Conservation (phyloP, 2,329 filamentous ascomycete genomes). For the Colletotrichum graminicola region DNA sequence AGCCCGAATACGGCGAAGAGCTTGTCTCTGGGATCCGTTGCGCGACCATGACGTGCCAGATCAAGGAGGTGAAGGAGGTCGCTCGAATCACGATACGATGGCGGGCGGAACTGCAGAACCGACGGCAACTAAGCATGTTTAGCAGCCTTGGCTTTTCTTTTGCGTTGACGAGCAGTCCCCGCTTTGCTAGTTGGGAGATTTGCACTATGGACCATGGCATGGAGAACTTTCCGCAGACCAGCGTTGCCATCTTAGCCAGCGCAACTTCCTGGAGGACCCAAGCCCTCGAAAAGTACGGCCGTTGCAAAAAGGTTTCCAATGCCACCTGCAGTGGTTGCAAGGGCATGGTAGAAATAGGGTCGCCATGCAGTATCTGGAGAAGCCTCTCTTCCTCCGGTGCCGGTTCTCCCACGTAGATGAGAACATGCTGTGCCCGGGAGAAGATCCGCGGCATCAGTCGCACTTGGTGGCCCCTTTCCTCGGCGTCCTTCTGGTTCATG, state of each 20-base stretch:
- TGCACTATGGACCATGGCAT: conserved; percentile 26
- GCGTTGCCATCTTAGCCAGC: conserved; percentile 32
- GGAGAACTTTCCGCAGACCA: neutral
- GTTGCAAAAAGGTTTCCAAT: neutral
- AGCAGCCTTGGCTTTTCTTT: neutral
- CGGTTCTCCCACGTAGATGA: conserved; percentile 43
- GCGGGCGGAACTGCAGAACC: conserved; percentile 3
- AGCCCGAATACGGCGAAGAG: conserved; percentile 46
- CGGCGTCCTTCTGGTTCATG: conserved; percentile 42
- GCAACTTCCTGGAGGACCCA: conserved; percentile 48
- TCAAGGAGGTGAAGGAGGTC: conserved; percentile 17
- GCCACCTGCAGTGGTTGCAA: neutral
- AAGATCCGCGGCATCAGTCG: conserved; percentile 42
- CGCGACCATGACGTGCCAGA: neutral
- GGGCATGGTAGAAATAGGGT: neutral
- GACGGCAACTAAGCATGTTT: conserved; percentile 4
- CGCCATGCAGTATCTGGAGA: neutral
- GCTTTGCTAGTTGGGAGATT: neutral
- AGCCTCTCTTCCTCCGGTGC: conserved; percentile 33
- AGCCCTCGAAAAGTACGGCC: conserved; percentile 19
- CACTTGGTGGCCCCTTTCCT: conserved; percentile 42
- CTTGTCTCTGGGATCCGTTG: conserved; percentile 46
- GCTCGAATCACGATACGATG: conserved; percentile 10
- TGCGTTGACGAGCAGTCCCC: neutral
- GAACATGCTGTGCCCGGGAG: conserved; percentile 29